A percentile compares a stretch with the other conserved stretches of the same genome.
phyloP scores from a whole-genome alignment of 2,329 filamentous ascomycete genomes.

The Sporothrix luriei region DNA sequence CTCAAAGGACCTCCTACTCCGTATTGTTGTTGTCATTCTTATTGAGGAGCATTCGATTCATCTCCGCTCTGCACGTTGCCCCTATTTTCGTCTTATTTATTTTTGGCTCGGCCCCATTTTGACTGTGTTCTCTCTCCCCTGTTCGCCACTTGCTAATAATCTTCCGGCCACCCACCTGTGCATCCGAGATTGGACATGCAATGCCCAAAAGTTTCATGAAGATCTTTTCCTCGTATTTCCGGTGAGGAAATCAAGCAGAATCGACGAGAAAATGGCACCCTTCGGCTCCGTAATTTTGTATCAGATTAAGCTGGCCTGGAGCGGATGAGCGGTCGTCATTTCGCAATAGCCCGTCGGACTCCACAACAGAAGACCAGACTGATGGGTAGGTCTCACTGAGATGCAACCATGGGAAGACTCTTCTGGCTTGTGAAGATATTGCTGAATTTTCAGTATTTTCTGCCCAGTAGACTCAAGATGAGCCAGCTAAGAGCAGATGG shows the following conservation, averaged over 20 bases:
- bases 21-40: not conserved
- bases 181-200: constrained; percentile 6
- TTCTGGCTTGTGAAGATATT: constrained; percentile 12
- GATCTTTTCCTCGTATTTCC: constrained; percentile 14
- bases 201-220: constrained; percentile 17
- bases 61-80: not conserved
- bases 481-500: not conserved
- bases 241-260: not conserved
- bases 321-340: not conserved
- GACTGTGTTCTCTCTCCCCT: not conserved
- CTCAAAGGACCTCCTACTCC: not conserved
- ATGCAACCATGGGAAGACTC: not conserved
- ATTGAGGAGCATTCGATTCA: not conserved
- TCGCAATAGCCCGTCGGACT: not conserved
- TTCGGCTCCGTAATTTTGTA: not conserved
- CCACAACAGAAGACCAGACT: not conserved
- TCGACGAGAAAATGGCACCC: not conserved
- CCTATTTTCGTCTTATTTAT: constrained; percentile 4
- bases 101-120: constrained; percentile 10
- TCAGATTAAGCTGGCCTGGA: constrained; percentile 5
- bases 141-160: constrained; percentile 5
- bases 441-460: constrained; percentile 11
- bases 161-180: not conserved
- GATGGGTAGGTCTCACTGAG: not conserved
- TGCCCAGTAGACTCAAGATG: not conserved